Base-by-base conservation (phyloP, 768 basidiomycete genomes). In the Gymnopilus junonius region DNA sequence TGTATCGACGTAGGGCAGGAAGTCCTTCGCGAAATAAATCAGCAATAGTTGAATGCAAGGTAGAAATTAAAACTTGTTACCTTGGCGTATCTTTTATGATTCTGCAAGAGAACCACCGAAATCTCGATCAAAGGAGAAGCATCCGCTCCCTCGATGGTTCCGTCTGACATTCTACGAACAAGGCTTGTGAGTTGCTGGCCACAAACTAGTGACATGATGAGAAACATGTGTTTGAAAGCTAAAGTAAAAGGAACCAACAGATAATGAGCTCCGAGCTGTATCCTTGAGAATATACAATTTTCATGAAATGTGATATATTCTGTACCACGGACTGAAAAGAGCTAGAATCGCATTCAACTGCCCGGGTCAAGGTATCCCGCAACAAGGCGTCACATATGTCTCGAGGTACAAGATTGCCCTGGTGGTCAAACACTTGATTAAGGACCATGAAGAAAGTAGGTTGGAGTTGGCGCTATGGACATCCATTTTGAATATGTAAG, bases 111-210 rank as follows among this genome's bases (percentile, higher is more conserved):
- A 14, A 78, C 77, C 3, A 84, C 76, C 0, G 81, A 76, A 55
- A 89, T 83, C 3, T 72, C 53, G 17, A 93, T 67, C 10, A 92
- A 69, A 4, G 89, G 80, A 8, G 86, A 85, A 4, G 87, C 80
- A 69, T 92, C 84, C 58, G 87, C 79, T 3, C 66, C 69, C 12
- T 79, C 79, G 20, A 81, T 73, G 39, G 80, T 71, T 69, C 81
- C 81, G 55, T 92, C 89, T 1, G 85, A 80, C n/a, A 83, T 78
- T 32, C 86, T 84, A 6, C 89, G 83, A 45, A 85, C 82, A 54
- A 89, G 69, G 29, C 76, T 76, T 1, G 78, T 80, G 12, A 91
- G 76, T 43, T 84, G 82, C 42, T 83, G 78, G 6, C 87, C 88
- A 48, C 84, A 74, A 70, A 84, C 91, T 93, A 68, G 14, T 45